A percentile compares a stretch with the other conserved stretches of the same genome.
Evolutionary conservation across 2,329 filamentous ascomycete species (phyloP).

Genomic region (Curvularia sp.): DNA sequence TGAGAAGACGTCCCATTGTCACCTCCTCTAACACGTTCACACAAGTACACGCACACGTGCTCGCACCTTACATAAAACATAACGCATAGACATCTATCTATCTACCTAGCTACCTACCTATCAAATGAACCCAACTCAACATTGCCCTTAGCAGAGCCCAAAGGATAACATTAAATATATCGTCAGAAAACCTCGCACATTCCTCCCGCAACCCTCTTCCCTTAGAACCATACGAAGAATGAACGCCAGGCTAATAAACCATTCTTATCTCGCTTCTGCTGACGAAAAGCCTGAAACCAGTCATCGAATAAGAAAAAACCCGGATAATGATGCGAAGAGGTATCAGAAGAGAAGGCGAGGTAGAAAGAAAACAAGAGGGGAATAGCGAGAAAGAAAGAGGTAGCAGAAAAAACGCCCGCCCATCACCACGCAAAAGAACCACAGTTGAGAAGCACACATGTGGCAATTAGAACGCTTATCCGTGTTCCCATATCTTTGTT

Average conservation of each 20-base stretch:
- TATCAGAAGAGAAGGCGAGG: slow-evolving; percentile 16
- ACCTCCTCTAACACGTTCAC: not conserved
- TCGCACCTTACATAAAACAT: not conserved
- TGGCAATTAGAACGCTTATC: not conserved
- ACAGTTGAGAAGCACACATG: not conserved
- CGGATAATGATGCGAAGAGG: slow-evolving; percentile 20
- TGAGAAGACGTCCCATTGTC: not conserved
- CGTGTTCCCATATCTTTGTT: not conserved
- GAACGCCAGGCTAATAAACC: slow-evolving; percentile 2
- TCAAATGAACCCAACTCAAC: not conserved
- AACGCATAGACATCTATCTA: slow-evolving; percentile 1
- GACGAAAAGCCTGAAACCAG: not conserved
- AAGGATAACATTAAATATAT: not conserved
- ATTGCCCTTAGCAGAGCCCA: not conserved
- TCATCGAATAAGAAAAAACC: not conserved
- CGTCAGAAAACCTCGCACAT: not conserved
- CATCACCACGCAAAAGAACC: not conserved
- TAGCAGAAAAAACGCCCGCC: not conserved
- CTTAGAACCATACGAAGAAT: not conserved
- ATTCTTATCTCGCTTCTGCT: not conserved
- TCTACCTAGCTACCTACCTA: not conserved
- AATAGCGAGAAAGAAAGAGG: not conserved
- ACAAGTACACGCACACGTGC: not conserved
- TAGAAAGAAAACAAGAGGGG: not conserved
- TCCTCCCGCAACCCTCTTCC: not conserved